phyloP scores from a whole-genome alignment of 2,329 filamentous ascomycete species.

The Malbranchea cinnamomea region DNA sequence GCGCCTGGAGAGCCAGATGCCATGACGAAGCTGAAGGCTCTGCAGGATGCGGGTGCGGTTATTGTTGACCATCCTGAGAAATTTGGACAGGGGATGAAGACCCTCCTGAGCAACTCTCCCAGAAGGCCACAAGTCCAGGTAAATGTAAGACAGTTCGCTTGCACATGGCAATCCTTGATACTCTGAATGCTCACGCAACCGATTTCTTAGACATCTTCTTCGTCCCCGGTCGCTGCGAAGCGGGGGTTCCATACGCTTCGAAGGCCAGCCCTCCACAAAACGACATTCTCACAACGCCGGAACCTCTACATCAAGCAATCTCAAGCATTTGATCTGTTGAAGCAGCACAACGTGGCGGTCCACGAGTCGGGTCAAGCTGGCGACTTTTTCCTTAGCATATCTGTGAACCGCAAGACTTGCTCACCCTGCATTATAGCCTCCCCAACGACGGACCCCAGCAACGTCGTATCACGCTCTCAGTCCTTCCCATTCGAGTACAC shows the following conservation, averaged over 20 bases:
- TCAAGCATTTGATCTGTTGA: slow-evolving; percentile 42
- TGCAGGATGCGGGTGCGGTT: slow-evolving; percentile 51
- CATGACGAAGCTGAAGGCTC: slow-evolving; percentile 48
- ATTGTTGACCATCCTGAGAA: slow-evolving; percentile 65
- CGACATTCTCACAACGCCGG: slow-evolving; percentile 27
- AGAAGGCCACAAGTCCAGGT: slow-evolving; percentile 15
- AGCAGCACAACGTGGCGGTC: slow-evolving; percentile 33
- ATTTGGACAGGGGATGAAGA: slow-evolving; percentile 54
- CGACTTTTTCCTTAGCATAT: slow-evolving; percentile 44
- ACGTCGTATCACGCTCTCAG: slow-evolving; percentile 30
- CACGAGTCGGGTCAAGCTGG: slow-evolving; percentile 22
- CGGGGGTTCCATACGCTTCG: slow-evolving; percentile 38
- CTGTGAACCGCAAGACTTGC: slow-evolving; percentile 47
- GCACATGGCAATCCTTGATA: not conserved
- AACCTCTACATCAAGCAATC: slow-evolving; percentile 40
- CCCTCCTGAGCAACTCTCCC: slow-evolving; percentile 35
- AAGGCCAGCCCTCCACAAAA: slow-evolving; percentile 4
- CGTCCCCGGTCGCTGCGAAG: slow-evolving; percentile 15
- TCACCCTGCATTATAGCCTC: slow-evolving; percentile 51
- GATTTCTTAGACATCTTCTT: slow-evolving; percentile 5
- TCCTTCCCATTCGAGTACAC: slow-evolving; percentile 50
- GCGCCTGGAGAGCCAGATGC: slow-evolving; percentile 51
- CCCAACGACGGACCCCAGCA: slow-evolving; percentile 31
- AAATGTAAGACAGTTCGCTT: slow-evolving; percentile 4
- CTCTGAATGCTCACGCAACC: not conserved